Conservation (phyloP, 352 stramenopile species). For the Phytopythium chamaehyphon region DNA sequence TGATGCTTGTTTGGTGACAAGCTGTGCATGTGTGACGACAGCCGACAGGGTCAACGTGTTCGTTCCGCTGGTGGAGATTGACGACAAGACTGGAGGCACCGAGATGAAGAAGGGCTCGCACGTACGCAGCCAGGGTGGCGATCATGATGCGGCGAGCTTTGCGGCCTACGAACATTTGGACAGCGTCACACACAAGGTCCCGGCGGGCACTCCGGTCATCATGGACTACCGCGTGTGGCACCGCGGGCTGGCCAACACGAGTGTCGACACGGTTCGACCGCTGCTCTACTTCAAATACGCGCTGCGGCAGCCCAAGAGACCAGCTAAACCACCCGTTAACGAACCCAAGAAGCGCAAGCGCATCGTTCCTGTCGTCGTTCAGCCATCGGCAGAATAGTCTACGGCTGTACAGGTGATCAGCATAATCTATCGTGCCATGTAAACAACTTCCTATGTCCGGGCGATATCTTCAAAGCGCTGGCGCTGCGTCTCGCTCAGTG, state of each 20-base stretch:
- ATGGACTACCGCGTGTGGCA: constrained; percentile 86
- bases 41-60: constrained; percentile 77
- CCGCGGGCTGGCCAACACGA: constrained; percentile 51
- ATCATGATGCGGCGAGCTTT: constrained; percentile 28
- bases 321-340: neutral
- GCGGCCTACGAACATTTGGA: constrained; percentile 41
- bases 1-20: neutral
- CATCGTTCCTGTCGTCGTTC: constrained; percentile 24
- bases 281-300: constrained; percentile 76
- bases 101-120: constrained; percentile 70
- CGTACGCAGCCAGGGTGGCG: constrained; percentile 29
- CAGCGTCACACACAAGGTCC: constrained; percentile 49
- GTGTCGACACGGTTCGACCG: constrained; percentile 33
- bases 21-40: constrained; percentile 6
- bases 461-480: constrained; percentile 16
- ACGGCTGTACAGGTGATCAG: too few species aligned
- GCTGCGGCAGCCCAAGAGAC: constrained; percentile 4
- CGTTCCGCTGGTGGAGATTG: constrained; percentile 56
- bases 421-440: neutral
- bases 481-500: constrained; percentile 21
- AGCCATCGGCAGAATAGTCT: neutral
- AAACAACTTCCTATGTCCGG: neutral
- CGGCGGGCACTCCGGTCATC: constrained; percentile 48
- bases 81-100: constrained; percentile 39
- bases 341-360: constrained; percentile 30